Evolutionary conservation across 1,284 basidiomycete genomes (phyloP), one percentile per base, ranked within the genome.

Genomic region (Tylopilus sp.): DNA sequence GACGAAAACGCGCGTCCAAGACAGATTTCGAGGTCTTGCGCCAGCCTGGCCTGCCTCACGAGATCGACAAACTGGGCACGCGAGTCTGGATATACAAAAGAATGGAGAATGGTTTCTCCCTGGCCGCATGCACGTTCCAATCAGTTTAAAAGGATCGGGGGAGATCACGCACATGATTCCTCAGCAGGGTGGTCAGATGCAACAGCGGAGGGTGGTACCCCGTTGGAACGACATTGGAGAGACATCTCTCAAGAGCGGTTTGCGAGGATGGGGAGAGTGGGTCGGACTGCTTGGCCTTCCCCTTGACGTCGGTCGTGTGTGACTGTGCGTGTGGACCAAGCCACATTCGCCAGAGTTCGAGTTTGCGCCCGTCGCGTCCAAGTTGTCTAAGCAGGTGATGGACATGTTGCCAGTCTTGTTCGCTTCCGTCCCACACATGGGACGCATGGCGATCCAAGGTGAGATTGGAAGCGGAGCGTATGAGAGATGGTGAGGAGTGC

Each of bases 341-440:
- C 89, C 89, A 91, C 25, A 72, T 64, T 54, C 73, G 75, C 88
- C 89, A 92, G 13, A 86, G 64, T 54, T 91, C 88, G 19, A 91
- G 74, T 64, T 83, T 85, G 50, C 78, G 77, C 4, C 89, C 87
- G 59, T 92, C 88, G 32, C 80, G 74, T 26, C 76, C 78, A 29
- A 83, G 73, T 0, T 64, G 67, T 56, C 71, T 77, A 74, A 90
- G 76, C 22, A 81, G 68, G n/a, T 62, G 54, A 47, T 74, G 79
- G 57, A 82, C 82, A 46, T 82, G 73, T 11, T 71, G 67, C 88
- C 88, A 91, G 56, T 90, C 84, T 5, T 67, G 74, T 25, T 81
- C 77, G 45, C 59, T 54, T 55, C 85, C 79, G 29, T 74, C 65
- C 35, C 74, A 76, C 9, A 61, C 48, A 72, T 77, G 78, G 7